A percentile compares a stretch with the other conserved stretches of the same genome.
Conservation (phyloP, 129 eudicot species). For the Calendula officinalis region DNA sequence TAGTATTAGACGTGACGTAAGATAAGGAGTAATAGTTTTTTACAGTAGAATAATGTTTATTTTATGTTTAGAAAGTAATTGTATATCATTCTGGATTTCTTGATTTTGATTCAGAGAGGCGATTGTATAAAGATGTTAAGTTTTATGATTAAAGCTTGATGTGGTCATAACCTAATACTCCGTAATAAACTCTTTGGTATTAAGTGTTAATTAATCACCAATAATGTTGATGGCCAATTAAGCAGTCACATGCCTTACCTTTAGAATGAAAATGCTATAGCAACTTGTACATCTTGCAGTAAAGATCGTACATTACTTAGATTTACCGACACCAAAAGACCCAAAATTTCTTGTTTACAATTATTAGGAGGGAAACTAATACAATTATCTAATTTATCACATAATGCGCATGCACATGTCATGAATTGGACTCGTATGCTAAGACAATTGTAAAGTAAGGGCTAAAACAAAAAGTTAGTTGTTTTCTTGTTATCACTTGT, state of each 20-base stretch:
- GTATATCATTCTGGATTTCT: neutral
- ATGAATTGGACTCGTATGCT: conserved; percentile 35
- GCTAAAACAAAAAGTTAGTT: conserved; percentile 26
- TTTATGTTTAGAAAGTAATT: neutral
- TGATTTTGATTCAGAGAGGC: neutral
- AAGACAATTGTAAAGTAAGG: conserved; percentile 24
- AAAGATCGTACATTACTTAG: conserved; percentile 1
- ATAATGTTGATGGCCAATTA: conserved; percentile 36
- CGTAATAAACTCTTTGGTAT: conserved; percentile 20
- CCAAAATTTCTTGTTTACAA: neutral
- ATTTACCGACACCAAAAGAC: neutral
- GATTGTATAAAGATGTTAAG: conserved; percentile 1
- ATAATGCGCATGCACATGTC: conserved; percentile 28
- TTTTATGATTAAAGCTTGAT: conserved; percentile 15
- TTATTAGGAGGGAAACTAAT: conserved; percentile 1
- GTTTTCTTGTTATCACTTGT: conserved; percentile 38
- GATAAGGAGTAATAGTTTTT: too few species aligned
- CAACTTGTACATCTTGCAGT: conserved; percentile 2
- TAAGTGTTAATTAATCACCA: conserved; percentile 12
- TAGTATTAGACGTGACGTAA: neutral
- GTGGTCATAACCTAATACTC: conserved; percentile 24
- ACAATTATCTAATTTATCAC: conserved; percentile 13
- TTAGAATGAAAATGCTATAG: conserved; percentile 1
- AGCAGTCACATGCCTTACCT: conserved; percentile 40
- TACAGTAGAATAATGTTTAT: neutral